These are phyloP conservation scores for Pisolithus marmoratus DNA, from an alignment of 768 basidiomycete species.

Conservation along the genomic window DNA sequence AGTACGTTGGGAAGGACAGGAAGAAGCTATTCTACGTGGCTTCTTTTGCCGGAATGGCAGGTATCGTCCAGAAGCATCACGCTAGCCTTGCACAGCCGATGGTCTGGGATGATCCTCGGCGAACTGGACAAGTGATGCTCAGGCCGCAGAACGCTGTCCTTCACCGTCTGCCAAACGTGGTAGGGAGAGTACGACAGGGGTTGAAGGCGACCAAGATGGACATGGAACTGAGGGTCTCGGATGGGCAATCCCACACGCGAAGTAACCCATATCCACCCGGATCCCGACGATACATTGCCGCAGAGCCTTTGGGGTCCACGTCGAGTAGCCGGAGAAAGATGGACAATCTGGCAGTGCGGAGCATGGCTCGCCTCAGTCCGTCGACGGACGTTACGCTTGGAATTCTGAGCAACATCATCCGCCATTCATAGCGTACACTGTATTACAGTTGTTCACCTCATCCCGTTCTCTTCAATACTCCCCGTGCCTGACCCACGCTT, in stretches of 20 bases:
- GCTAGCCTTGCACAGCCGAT: slow-evolving; percentile 13
- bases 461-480: too few species aligned
- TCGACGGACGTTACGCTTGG: not conserved
- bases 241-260: slow-evolving; percentile 24
- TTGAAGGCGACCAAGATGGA: slow-evolving; percentile 32
- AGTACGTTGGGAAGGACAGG: slow-evolving; percentile 10
- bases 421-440: not conserved
- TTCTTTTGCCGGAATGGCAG: slow-evolving; percentile 28
- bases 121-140: slow-evolving; percentile 25
- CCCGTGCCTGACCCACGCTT: too few species aligned
- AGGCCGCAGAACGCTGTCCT: slow-evolving; percentile 28
- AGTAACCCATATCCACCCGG: slow-evolving; percentile 48
- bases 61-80: slow-evolving; percentile 13
- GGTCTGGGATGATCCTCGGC: slow-evolving; percentile 25
- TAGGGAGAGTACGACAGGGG: slow-evolving; percentile 36
- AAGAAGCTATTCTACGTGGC: slow-evolving; percentile 17
- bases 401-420: not conserved
- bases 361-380: not conserved
- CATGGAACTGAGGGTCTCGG: slow-evolving; percentile 26
- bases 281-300: slow-evolving; percentile 40
- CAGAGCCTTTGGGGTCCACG: slow-evolving; percentile 15
- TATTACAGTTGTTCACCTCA: too few species aligned
- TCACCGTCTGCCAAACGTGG: slow-evolving; percentile 36
- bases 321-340: not conserved
- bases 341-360: not conserved